Evolutionary conservation across 176 grass and related monocot genomes (phyloP), one percentile per base, ranked within the genome.

Genomic region (Phyllostachys edulis): DNA sequence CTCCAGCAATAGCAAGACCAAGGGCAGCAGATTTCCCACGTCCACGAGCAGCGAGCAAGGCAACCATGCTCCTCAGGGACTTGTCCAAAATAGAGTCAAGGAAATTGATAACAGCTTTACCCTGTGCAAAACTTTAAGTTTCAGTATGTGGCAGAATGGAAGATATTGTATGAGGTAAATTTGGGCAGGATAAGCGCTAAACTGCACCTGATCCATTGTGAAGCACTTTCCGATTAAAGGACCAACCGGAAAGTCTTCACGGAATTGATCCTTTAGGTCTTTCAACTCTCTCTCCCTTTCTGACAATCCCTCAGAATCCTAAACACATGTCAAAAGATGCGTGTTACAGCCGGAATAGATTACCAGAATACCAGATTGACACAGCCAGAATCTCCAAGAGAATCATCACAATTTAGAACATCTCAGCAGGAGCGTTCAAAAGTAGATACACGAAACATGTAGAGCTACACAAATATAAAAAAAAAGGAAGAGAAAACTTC

Each of bases 21-120:
- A 98, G 85, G 63, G 96, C 93, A 77, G 96, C 96, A 51, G 96
- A 98, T 87, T 98, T 98, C 46, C 96, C 96, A 71, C 96, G 91
- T 78, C 96, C 96, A 85, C 96, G 96, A 80, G 93, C 93, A 77
- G 96, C 96, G 9, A 92, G 91, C 79, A 98, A 92, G 29, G 93
- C 96, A 80, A 98, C 93, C 0, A 88, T 95, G 78, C 86, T 82
- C 84, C 89, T 90, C 67, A 98, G 87, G 41, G 89, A 87, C 82
- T 98, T 98, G 45, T 98, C 96, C 88, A 98, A 89, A 86, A 98
- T 89, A 87, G 96, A 92, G 74, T 92, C 87, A 24, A 98, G 91
- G 83, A 98, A 98, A 85, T 89, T 94, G 84, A 92, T 87, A 10
- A 98, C 91, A 46, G 93, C 93, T 76, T 88, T 95, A 46, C 91